Base-by-base conservation (phyloP, 75 land plant genomes). In the Pinus tabuliformis region DNA sequence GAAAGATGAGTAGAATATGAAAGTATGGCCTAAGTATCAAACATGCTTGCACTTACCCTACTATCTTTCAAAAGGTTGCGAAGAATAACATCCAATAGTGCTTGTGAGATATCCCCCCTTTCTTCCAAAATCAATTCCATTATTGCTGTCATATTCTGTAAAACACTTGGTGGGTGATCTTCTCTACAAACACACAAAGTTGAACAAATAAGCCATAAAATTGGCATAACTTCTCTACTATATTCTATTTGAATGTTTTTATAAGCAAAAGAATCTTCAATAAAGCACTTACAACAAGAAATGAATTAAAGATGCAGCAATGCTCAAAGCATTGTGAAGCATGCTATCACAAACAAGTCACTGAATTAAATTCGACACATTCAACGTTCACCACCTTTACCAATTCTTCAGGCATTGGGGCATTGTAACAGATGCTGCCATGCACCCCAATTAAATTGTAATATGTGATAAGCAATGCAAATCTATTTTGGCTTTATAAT, bases 41-140 rank as follows among this genome's bases (percentile, higher is more conserved):
- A 54, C 7, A 73, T 52, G 36, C n/a, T n/a, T 22, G 28, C 17
- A 54, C 30, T 17, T 59, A 92, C 97, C 97, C 88, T 89, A 37
- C 76, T 86, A 13, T 89, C 85, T 76, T 91, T 86, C 64, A 92
- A 58, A 54, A 97, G 84, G 76, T 94, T 91, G 26, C 58, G 75
- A 59, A 97, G 71, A 77, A 97, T 84, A n/a, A 86, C 73, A 77
- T 89, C 89, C 76, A 97, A 54, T 57, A 97, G 78, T 11, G 89
- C 84, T 22, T 64, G 80, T 52, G 92, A 83, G 36, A 85, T 80
- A 33, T 83, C 79, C 60, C 80, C 88, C 62, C 83, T 86, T 66
- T 87, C 91, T 65, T 86, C 83, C 65, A 91, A 57, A 62, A 95
- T 84, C 68, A 78, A 77, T 16, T 86, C 82, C 83, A 97, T 91